Evolutionary conservation across 495 filamentous ascomycete genomes (phyloP).

Genomic region (Pseudomonodictys pantanalensis): DNA sequence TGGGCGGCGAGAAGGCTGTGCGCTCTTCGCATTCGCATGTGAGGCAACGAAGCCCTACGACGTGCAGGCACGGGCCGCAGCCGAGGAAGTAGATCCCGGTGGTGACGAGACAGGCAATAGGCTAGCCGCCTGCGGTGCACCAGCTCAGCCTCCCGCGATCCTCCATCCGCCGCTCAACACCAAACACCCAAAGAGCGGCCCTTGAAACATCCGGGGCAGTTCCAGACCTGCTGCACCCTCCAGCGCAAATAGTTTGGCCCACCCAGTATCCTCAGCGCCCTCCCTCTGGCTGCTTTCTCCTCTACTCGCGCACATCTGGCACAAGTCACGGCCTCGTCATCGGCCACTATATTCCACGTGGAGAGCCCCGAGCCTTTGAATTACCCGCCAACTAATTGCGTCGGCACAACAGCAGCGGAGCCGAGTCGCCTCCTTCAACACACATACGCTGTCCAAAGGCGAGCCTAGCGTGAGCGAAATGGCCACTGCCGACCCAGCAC

Average conservation of each 20-base stretch:
- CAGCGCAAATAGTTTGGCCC: background rate
- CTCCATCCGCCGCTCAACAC: background rate
- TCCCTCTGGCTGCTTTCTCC: background rate
- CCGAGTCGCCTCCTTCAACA: slow-evolving; percentile 6
- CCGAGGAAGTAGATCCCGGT: background rate
- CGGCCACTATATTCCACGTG: slow-evolving; percentile 30
- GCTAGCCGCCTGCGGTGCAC: background rate
- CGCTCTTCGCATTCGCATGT: background rate
- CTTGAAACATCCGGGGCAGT: background rate
- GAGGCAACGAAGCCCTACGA: background rate
- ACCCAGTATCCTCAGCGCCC: background rate
- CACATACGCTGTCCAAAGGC: background rate
- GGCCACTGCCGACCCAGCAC: slow-evolving; percentile 67
- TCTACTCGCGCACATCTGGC: background rate
- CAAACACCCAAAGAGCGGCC: background rate
- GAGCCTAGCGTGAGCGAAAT: slow-evolving; percentile 43
- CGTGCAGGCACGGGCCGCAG: background rate
- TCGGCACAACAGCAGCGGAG: background rate
- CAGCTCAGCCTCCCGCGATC: too few species aligned
- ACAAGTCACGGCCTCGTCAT: slow-evolving; percentile 29
- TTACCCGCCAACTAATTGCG: slow-evolving; percentile 23
- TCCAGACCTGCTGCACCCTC: background rate
- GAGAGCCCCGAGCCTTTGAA: slow-evolving; percentile 24
- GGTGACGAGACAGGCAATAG: background rate
- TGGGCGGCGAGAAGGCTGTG: too few species aligned